These are phyloP conservation scores for Psidium friedrichsthalianum DNA, from an alignment of 345 rosid genomes.

Conservation along the genomic window DNA sequence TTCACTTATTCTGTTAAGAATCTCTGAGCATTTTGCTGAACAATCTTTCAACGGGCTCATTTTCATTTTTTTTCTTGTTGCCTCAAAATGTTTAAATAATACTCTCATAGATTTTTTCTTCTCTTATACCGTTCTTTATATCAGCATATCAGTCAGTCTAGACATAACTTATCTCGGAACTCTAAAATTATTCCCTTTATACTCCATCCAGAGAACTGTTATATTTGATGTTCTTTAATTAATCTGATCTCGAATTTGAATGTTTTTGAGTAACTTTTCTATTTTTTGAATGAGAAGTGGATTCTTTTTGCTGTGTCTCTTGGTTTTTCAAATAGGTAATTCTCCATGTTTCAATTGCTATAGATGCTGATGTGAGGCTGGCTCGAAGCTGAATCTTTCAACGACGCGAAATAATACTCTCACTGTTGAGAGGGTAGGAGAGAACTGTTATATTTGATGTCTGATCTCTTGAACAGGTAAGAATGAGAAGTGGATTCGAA, in stretches of 20 bases:
- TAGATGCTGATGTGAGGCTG: conserved; percentile 99
- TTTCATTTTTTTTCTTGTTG: neutral
- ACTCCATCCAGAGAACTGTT: neutral
- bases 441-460: too few species aligned
- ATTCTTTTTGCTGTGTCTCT: neutral
- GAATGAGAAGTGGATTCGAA: too few species aligned
- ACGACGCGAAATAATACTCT: too few species aligned
- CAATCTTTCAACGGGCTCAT: neutral
- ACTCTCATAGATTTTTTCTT: neutral
- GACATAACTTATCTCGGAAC: neutral
- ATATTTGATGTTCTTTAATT: neutral
- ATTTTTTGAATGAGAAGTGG: neutral
- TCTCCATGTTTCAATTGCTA: conserved; percentile 10
- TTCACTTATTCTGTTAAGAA: neutral
- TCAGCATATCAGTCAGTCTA: neutral
- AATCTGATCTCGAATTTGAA: neutral
- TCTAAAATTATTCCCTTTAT: neutral
- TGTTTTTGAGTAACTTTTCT: neutral
- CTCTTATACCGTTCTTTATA: neutral
- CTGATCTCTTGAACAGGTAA: too few species aligned
- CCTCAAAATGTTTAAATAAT: neutral
- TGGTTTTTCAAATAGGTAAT: neutral
- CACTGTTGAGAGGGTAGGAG: too few species aligned
- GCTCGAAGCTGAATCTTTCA: too few species aligned
- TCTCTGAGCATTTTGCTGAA: neutral